Evolutionary conservation across 306 rosid species (phyloP).

Genomic region (Lablab purpureus): DNA sequence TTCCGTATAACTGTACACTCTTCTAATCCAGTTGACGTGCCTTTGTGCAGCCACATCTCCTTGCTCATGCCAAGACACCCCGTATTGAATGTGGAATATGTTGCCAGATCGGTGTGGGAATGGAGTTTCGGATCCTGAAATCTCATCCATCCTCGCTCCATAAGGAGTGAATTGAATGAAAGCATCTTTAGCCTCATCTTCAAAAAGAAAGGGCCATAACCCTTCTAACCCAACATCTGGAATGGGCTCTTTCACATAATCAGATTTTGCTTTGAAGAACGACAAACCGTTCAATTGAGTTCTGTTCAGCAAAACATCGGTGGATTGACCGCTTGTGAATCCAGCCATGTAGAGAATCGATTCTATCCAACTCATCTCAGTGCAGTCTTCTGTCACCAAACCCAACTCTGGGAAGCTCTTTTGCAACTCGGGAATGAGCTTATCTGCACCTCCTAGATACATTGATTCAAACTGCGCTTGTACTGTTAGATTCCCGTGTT

Average conservation of each 20-base stretch:
- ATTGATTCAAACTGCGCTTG: slow-evolving; percentile 28
- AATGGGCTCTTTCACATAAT: slow-evolving; percentile 46
- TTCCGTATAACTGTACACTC: slow-evolving; percentile 37
- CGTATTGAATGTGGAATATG: slow-evolving; percentile 40
- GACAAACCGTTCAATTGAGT: neutral
- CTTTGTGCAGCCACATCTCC: slow-evolving; percentile 34
- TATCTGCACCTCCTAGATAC: slow-evolving; percentile 54
- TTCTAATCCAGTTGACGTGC: slow-evolving; percentile 43
- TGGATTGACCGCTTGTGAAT: slow-evolving; percentile 18
- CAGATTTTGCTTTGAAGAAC: slow-evolving; percentile 50
- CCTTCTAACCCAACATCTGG: slow-evolving; percentile 43
- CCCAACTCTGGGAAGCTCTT: slow-evolving; percentile 57
- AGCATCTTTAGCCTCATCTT: slow-evolving; percentile 39
- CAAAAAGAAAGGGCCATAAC: slow-evolving; percentile 45
- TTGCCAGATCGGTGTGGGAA: slow-evolving; percentile 48
- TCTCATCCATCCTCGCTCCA: slow-evolving; percentile 51
- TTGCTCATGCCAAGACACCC: slow-evolving; percentile 38
- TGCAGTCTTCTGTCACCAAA: slow-evolving; percentile 46
- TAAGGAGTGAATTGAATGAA: slow-evolving; percentile 35
- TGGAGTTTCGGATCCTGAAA: slow-evolving; percentile 49
- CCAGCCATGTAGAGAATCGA: slow-evolving; percentile 16
- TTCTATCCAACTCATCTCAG: slow-evolving; percentile 44
- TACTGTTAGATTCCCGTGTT: neutral
- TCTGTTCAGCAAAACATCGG: slow-evolving; percentile 45
- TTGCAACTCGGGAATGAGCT: slow-evolving; percentile 48